Conservation (phyloP, 352 stramenopile species). For the Pythium guiyangense region DNA sequence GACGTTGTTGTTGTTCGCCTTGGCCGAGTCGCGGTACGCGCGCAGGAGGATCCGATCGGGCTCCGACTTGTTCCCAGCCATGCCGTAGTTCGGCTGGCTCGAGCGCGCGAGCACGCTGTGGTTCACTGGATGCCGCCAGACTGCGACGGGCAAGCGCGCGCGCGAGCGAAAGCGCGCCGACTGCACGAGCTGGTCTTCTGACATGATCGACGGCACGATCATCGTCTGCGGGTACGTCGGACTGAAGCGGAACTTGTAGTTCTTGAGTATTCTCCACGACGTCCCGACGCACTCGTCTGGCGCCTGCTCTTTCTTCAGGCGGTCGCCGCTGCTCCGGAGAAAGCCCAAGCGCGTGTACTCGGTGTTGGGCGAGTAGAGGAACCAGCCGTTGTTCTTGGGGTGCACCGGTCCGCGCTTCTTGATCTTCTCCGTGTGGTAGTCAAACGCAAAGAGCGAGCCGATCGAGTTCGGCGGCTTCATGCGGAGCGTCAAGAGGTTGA, state of each 20-base stretch:
- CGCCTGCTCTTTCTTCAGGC: constrained; percentile 12
- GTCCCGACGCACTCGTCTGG: too few relatives aligned
- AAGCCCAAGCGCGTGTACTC: constrained; percentile 86
- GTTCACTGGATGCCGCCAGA: constrained; percentile 90
- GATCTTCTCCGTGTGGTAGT: constrained; percentile 68
- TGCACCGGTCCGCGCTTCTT: constrained; percentile 30
- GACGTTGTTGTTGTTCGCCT: constrained; percentile 67
- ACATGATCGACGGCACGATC: constrained; percentile 91
- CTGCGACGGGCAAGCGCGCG: constrained; percentile 89
- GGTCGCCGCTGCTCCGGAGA: constrained; percentile 25
- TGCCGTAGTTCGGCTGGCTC: constrained; percentile 95
- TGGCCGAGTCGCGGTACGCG: constrained; percentile 81
- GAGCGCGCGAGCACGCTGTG: constrained; percentile 93
- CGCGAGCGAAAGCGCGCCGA: constrained; percentile 91
- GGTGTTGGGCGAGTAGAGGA: constrained; percentile 75
- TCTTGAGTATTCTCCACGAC: constrained; percentile 86
- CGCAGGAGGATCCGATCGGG: constrained; percentile 90
- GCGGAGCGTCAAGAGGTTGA: too few relatives aligned
- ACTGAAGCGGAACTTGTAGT: constrained; percentile 91
- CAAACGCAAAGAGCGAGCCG: constrained; percentile 70
- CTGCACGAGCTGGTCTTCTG: constrained; percentile 89
- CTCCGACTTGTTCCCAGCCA: constrained; percentile 91
- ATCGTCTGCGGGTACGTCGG: constrained; percentile 93
- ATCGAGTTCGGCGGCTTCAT: constrained; percentile 83
- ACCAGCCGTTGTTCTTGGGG: constrained; percentile 76